Base-by-base conservation (phyloP, 768 basidiomycete species). In the Pleurotus sapidus region DNA sequence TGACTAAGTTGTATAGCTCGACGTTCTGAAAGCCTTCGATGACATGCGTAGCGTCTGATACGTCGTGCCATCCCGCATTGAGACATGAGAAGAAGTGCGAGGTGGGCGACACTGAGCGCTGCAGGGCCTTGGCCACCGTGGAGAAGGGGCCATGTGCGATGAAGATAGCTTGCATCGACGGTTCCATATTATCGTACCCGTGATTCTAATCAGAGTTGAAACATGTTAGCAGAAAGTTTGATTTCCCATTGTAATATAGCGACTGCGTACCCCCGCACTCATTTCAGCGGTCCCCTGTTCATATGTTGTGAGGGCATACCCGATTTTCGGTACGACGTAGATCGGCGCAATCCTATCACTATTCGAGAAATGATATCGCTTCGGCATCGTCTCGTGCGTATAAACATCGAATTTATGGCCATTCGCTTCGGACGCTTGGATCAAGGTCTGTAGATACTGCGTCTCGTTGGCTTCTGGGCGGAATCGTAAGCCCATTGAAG, bases 91-190 rank as follows among this genome's bases (percentile, higher is more conserved):
- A 66, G 49, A 57, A 67, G 23, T 25, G 49, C 7, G 42, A 34
- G 45, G 60, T 58, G n/a, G 65, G 62, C 25, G 62, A 67, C 11
- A 1, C 30, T 40, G 49, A 62, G 18, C 79, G 74, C 61, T 85
- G 79, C 45, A 79, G 67, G 5, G 78, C 72, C 69, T 93, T 94
- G 55, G 84, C 78, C 43, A 83, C 79, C 11, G 82, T 70, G 11
- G 89, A 85, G 70, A 94, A 95, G 0, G 95, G 95, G 1, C 95
- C 95, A 65, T 94, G 92, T 8, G 92, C 93, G 57, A 96, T 87
- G 69, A 96, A 95, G 67, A 93, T 87, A 2, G 93, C 93, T 50
- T 86, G 84, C 95, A 96, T 96, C 5, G 87, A 77, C 11, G 75
- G 65, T 42, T 86, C 84, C 15, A 80, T 69, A 62, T 94, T 95